These are phyloP conservation scores for Hirschioporus abietinus DNA, from an alignment of 768 basidiomycete species.

Conservation along the genomic window DNA sequence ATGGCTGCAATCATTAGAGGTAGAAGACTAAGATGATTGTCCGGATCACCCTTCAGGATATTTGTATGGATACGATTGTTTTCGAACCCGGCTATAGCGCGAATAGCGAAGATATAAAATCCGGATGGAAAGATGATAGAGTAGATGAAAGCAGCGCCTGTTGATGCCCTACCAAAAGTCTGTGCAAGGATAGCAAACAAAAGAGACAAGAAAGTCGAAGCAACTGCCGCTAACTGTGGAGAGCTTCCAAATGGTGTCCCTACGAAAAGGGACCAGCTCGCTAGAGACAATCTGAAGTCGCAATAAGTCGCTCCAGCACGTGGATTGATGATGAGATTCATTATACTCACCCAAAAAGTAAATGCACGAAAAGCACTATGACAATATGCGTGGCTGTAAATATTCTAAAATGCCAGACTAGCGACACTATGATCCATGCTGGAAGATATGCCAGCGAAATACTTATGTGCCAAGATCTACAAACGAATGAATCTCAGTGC, in stretches of 20 bases:
- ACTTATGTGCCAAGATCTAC: conserved; percentile 59
- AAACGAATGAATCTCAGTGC: conserved; percentile 5
- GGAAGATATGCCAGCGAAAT: conserved; percentile 66
- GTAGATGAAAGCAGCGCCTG: conserved; percentile 52
- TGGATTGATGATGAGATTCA: neutral
- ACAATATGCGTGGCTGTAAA: conserved; percentile 56
- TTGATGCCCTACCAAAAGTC: conserved; percentile 38
- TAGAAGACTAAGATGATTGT: conserved; percentile 46
- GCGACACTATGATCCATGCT: conserved; percentile 64
- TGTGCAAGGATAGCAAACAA: conserved; percentile 63
- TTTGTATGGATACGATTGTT: conserved; percentile 50
- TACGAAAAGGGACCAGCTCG: conserved; percentile 69
- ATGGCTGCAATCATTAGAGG: conserved; percentile 59
- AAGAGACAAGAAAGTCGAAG: conserved; percentile 59
- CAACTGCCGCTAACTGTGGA: conserved; percentile 65
- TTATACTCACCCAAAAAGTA: conserved; percentile 39
- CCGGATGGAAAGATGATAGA: conserved; percentile 70
- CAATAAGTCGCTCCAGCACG: neutral
- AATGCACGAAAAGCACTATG: conserved; percentile 56
- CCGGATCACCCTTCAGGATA: conserved; percentile 54
- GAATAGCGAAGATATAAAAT: conserved; percentile 68
- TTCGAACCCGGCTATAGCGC: conserved; percentile 66
- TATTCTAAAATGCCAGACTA: conserved; percentile 64
- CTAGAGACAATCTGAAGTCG: conserved; percentile 47
- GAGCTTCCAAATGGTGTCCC: conserved; percentile 68